These are phyloP conservation scores for Moniliophthora roreri DNA, from an alignment of 1,284 basidiomycete genomes.

Conservation along the genomic window DNA sequence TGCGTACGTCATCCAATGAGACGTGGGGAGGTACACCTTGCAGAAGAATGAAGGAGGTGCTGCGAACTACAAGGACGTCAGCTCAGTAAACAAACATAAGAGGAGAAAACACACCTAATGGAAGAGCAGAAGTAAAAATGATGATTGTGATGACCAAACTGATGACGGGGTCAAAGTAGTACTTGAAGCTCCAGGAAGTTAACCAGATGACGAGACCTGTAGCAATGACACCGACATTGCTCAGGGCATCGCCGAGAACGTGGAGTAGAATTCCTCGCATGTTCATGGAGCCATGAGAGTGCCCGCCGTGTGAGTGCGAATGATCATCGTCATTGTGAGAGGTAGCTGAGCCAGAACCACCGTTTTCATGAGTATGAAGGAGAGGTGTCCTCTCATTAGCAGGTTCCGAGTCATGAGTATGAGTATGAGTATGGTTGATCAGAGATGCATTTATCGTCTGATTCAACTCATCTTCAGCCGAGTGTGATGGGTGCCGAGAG, in stretches of 20 bases:
- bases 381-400: slow-evolving; percentile 39
- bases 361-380: slow-evolving; percentile 18
- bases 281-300: slow-evolving; percentile 82
- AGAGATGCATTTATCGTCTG: too few species aligned
- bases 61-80: slow-evolving; percentile 61
- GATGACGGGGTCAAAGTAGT: slow-evolving; percentile 93
- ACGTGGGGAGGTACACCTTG: slow-evolving; percentile 93
- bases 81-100: slow-evolving; percentile 9
- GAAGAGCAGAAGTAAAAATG: slow-evolving; percentile 94
- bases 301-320: slow-evolving; percentile 6
- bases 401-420: too few species aligned
- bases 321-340: slow-evolving; percentile 14
- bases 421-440: too few species aligned
- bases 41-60: slow-evolving; percentile 92
- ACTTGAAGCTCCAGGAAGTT: slow-evolving; percentile 75
- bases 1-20: slow-evolving; percentile 86
- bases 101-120: slow-evolving; percentile 66
- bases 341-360: background rate
- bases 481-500: slow-evolving; percentile 8
- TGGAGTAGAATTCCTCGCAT: slow-evolving; percentile 95
- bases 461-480: too few species aligned
- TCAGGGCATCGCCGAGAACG: slow-evolving; percentile 95
- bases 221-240: slow-evolving; percentile 96
- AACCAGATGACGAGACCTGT: slow-evolving; percentile 94
- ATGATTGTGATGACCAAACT: slow-evolving; percentile 95